Percentiles rank a stretch among this genome's conserved stretches.
phyloP scores from a whole-genome alignment of 2,329 filamentous ascomycete genomes.

The Madurella fahalii region DNA sequence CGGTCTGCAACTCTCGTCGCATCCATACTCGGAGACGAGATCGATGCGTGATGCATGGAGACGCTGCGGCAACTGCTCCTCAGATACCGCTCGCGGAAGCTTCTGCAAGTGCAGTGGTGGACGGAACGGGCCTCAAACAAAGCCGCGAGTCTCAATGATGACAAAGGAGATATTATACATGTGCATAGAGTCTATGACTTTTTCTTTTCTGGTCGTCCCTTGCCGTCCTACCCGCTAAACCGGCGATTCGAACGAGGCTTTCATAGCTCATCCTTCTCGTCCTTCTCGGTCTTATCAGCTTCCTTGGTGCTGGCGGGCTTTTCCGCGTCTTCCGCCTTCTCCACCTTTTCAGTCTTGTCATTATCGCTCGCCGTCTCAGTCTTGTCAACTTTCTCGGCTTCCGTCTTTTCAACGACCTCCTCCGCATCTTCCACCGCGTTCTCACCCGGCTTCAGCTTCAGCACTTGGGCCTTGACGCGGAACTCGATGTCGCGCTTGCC shows the following conservation, averaged over 20 bases:
- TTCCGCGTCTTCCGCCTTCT: constrained; percentile 9
- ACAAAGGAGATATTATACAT: neutral
- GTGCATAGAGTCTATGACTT: constrained; percentile 5
- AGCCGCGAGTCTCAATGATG: too few relatives aligned
- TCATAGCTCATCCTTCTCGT: neutral
- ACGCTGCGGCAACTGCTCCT: too few relatives aligned
- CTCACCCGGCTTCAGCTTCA: constrained; percentile 29
- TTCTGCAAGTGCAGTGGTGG: too few relatives aligned
- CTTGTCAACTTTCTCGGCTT: constrained; percentile 9
- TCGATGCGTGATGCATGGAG: too few relatives aligned
- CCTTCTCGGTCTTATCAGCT: constrained; percentile 4
- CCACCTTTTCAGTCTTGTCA: neutral
- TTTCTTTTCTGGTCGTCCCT: constrained; percentile 6
- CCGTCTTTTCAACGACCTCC: neutral
- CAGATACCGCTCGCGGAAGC: too few relatives aligned
- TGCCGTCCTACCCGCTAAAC: neutral
- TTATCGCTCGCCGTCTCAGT: neutral
- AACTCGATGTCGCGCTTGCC: constrained; percentile 33
- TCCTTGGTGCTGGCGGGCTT: neutral
- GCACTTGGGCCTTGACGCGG: constrained; percentile 33
- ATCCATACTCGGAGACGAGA: too few relatives aligned
- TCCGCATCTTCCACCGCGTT: constrained; percentile 4
- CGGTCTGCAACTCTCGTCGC: too few relatives aligned
- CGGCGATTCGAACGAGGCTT: neutral
- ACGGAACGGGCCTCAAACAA: too few relatives aligned